Evolutionary conservation across 305 asterid genomes (phyloP), one percentile per base, ranked within the genome.

Genomic region (Coffea humblotiana): DNA sequence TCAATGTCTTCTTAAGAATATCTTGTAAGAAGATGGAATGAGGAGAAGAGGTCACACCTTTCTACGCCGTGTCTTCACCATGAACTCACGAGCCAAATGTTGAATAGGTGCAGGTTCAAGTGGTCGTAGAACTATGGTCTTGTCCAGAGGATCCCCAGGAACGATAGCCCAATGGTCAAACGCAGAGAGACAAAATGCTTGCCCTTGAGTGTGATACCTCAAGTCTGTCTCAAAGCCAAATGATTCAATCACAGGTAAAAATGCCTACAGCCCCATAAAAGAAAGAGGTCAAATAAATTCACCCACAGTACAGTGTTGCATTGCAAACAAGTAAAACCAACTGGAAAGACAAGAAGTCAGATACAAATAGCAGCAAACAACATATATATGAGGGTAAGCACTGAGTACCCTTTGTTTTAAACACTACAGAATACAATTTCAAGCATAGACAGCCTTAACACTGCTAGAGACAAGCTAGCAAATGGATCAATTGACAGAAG

Each of bases 151-250:
- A 79, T 96, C 99, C 14, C 99, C 99, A 48, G 99, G 99, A 64
- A 96, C 99, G 25, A 94, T 94, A 77, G 97, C 91, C 99, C 99
- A 94, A 80, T 96, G 98, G 84, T 96, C 99, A 80, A 96, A 96
- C 75, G 83, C 97, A 0, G 98, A 96, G 9, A 89, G 77, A 74
- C 96, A 91, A 79, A 94, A 96, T 29, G 99, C 99, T 85, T 96
- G 99, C 73, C 99, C 99, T 81, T 96, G 99, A 49, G 99, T 94
- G 79, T 96, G 99, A 84, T 95, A 95, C 84, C 99, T 90, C 93
- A 94, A 89, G 90, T 95, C 99, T 16, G 99, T 95, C 87, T 95
- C 99, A 77, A 95, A 95, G 77, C 98, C 99, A 66, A 95, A 95
- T 45, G 99, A 95, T 87, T 95, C 99, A 4, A 96, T 96, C 80